A percentile compares a stretch with the other conserved stretches of the same genome.
phyloP scores from a whole-genome alignment of 2,329 filamentous ascomycete genomes.

The Hymenoscyphus fructigenus region DNA sequence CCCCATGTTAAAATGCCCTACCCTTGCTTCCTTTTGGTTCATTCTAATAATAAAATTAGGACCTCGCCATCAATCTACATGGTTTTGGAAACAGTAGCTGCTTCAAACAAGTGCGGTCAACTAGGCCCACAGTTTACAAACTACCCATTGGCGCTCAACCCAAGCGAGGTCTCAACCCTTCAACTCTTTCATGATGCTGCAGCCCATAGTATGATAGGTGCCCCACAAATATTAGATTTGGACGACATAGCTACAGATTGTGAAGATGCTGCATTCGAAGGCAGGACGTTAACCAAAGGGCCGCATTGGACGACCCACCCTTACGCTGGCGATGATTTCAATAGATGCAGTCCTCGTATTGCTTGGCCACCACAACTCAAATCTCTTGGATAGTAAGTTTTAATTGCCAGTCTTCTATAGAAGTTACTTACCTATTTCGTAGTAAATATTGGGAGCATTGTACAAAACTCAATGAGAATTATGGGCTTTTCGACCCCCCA shows the following conservation, averaged over 20 bases:
- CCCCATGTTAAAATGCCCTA: not conserved
- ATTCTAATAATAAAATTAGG: slow-evolving; percentile 5
- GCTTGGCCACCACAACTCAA: slow-evolving; percentile 21
- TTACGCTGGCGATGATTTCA: slow-evolving; percentile 8
- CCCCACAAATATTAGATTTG: not conserved
- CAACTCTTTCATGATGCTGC: not conserved
- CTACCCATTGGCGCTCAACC: slow-evolving; percentile 1
- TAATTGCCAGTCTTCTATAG: no score
- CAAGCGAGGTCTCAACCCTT: slow-evolving; percentile 4
- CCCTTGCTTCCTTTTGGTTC: not conserved
- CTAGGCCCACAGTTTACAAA: slow-evolving; percentile 8
- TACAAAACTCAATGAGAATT: slow-evolving; percentile 38
- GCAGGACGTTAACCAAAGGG: not conserved
- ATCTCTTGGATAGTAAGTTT: slow-evolving; percentile 16
- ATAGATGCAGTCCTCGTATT: slow-evolving; percentile 26
- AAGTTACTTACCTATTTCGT: no score
- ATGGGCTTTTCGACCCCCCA: slow-evolving; percentile 43
- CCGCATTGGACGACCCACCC: slow-evolving; percentile 6
- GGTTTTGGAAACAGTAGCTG: slow-evolving; percentile 7
- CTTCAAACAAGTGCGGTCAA: slow-evolving; percentile 6
- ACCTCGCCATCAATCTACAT: slow-evolving; percentile 14
- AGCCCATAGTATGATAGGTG: not conserved
- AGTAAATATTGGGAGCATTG: slow-evolving; percentile 37
- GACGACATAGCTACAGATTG: slow-evolving; percentile 4
- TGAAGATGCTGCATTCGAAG: not conserved